phyloP scores from a whole-genome alignment of 768 basidiomycete genomes.

The Psilocybe azurescens region DNA sequence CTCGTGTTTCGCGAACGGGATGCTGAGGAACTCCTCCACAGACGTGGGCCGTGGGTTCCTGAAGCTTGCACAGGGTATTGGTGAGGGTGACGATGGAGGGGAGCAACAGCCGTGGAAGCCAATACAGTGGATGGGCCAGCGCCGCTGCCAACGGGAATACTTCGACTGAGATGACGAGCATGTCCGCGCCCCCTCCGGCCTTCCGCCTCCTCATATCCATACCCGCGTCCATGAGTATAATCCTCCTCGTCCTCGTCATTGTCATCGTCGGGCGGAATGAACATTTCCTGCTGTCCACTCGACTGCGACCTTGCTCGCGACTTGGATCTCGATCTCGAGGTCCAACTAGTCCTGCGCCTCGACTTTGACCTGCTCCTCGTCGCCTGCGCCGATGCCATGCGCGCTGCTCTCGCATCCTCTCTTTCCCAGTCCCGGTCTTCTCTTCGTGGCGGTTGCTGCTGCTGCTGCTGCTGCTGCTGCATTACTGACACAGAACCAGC shows the following conservation, averaged over 20 bases:
- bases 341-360: conserved; percentile 4
- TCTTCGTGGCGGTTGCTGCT: not conserved
- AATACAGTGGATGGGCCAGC: not conserved
- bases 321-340: conserved; percentile 4
- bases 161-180: not conserved
- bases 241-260: conserved; percentile 3
- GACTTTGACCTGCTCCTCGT: conserved; percentile 10
- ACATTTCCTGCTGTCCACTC: conserved; percentile 9
- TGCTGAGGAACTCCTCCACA: not conserved
- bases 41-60: not conserved
- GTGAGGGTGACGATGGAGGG: not conserved
- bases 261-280: conserved; percentile 17
- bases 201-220: not conserved
- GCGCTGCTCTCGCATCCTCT: not conserved
- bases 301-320: conserved; percentile 6
- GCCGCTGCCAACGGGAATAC: not conserved
- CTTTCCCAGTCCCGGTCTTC: not conserved
- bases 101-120: not conserved
- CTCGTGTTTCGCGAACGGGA: not conserved
- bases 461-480: not conserved
- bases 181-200: not conserved
- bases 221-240: not conserved
- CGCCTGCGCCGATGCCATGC: not conserved
- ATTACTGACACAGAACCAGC: too few relatives aligned
- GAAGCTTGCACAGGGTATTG: not conserved